A percentile compares a stretch with the other conserved stretches of the same genome.
Conservation (phyloP, 2,329 filamentous ascomycete genomes). For the Claviceps purpurea region DNA sequence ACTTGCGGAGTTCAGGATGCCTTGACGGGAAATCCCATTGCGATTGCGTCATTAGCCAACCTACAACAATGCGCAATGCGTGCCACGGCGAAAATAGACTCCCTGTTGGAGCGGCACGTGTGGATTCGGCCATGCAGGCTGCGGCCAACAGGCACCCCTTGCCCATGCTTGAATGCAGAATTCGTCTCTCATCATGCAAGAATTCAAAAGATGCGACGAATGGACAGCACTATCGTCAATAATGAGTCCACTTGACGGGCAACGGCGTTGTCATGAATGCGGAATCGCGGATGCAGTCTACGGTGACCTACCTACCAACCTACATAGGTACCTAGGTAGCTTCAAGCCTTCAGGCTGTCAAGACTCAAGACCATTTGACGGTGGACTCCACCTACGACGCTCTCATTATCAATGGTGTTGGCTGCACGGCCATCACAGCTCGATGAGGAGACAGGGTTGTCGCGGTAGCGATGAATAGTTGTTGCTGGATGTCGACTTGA, state of each 20-base stretch:
- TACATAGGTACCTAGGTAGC: neutral
- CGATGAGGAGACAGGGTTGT: too few species aligned
- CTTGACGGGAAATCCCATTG: too few species aligned
- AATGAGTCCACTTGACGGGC: neutral
- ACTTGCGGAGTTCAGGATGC: too few species aligned
- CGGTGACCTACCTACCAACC: neutral
- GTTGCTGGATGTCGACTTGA: too few species aligned
- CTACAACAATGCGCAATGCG: too few species aligned
- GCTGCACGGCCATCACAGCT: too few species aligned
- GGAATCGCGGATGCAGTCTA: neutral
- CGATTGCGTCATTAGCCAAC: too few species aligned
- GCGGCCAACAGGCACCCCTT: neutral
- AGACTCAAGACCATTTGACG: neutral
- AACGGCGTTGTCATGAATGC: neutral
- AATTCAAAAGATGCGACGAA: neutral
- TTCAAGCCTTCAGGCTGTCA: too few species aligned
- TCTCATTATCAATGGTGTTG: too few species aligned
- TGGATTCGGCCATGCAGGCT: conserved; percentile 5
- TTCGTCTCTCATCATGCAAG: too few species aligned
- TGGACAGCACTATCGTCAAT: neutral
- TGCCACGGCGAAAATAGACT: neutral
- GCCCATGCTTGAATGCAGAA: neutral
- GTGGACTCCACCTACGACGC: neutral
- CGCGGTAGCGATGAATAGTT: too few species aligned
- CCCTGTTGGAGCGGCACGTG: neutral